phyloP scores from a whole-genome alignment of 306 rosid species.

The Coriaria nepalensis region DNA sequence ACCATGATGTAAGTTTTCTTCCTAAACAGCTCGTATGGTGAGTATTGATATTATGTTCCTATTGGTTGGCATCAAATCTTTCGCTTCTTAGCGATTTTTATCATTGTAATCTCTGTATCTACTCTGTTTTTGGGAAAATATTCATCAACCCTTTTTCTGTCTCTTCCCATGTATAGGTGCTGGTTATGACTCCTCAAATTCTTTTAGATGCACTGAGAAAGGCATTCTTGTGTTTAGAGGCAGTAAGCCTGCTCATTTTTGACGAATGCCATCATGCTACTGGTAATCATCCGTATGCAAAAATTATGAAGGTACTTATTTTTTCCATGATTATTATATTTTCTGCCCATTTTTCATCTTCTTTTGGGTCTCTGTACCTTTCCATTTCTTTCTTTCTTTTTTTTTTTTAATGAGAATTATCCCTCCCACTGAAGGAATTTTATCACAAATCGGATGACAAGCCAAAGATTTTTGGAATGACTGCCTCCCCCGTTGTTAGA shows the following conservation, averaged over 20 bases:
- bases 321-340: slow-evolving; percentile 4
- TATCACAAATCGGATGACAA: slow-evolving; percentile 58
- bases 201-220: slow-evolving; percentile 74
- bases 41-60: background rate
- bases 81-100: slow-evolving; percentile 7
- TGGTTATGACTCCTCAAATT: slow-evolving; percentile 93
- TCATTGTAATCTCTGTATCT: slow-evolving; percentile 3
- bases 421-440: slow-evolving; percentile 56
- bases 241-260: slow-evolving; percentile 50
- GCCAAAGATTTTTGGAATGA: slow-evolving; percentile 90
- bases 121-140: slow-evolving; percentile 8
- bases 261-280: slow-evolving; percentile 82
- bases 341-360: slow-evolving; percentile 5
- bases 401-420: slow-evolving; percentile 9
- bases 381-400: slow-evolving; percentile 5
- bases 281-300: slow-evolving; percentile 79
- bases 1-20: slow-evolving; percentile 47
- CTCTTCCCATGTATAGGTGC: slow-evolving; percentile 28
- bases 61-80: slow-evolving; percentile 1
- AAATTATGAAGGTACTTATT: slow-evolving; percentile 68
- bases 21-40: slow-evolving; percentile 8
- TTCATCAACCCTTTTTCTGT: slow-evolving; percentile 1
- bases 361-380: slow-evolving; percentile 7
- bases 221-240: slow-evolving; percentile 56
- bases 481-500: slow-evolving; percentile 74